Evolutionary conservation across 768 basidiomycete genomes (phyloP).

Genomic region (Phylloporus sp.): DNA sequence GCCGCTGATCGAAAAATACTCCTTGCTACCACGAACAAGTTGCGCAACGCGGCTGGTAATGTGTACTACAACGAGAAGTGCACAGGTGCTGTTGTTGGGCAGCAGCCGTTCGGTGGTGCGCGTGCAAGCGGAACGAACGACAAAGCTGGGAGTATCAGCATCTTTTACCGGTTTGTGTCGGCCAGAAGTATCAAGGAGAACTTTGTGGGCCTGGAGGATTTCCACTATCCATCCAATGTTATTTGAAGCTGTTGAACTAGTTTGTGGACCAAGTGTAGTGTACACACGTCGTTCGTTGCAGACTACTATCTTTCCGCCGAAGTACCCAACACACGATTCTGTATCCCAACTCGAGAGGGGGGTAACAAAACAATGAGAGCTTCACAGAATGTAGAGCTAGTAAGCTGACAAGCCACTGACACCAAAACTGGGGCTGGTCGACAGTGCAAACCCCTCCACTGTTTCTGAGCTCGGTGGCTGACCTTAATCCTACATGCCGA

Average conservation of each 20-base stretch:
- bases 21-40: conserved; percentile 70
- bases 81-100: conserved; percentile 95
- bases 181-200: conserved; percentile 97
- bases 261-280: neutral
- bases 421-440: no score
- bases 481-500: no score
- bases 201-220: conserved; percentile 79
- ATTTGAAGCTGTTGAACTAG: conserved; percentile 33
- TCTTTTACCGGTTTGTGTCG: conserved; percentile 79
- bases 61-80: conserved; percentile 99
- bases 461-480: no score
- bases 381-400: no score
- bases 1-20: conserved; percentile 77
- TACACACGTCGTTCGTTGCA: neutral
- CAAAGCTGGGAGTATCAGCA: conserved; percentile 84
- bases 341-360: no score
- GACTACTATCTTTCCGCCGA: no score
- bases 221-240: conserved; percentile 85
- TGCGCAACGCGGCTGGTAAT: conserved; percentile 92
- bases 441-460: no score
- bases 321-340: no score
- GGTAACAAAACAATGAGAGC: no score
- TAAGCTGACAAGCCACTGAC: no score
- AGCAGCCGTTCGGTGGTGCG: conserved; percentile 96
- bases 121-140: conserved; percentile 95